Base-by-base conservation (phyloP, 441 rosid genomes). In the Capsella rubella region DNA sequence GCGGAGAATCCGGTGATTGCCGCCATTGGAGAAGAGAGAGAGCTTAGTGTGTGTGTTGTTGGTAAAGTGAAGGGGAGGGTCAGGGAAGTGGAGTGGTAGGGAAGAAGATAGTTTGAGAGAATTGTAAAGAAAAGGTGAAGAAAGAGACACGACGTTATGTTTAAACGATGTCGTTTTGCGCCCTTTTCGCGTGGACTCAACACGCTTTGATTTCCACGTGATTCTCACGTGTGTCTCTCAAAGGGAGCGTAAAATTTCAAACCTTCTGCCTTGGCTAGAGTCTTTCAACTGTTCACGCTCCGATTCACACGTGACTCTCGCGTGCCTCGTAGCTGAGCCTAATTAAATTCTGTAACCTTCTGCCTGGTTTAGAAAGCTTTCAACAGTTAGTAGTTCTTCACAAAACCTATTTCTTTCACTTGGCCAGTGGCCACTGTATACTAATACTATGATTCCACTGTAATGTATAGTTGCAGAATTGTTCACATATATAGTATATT, bases 111-210 rank as follows among this genome's bases (percentile, higher is more conserved):
- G 64, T 53, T 14, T 31, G 64, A 34, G 37, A 80, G 57, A 45
- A 1, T 27, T 29, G 67, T 39, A 75, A 82, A 82, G 84, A 81
- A n/a, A 84, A 76, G 96, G 93, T 53, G 46, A 82, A 72, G 84
- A 83, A 77, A 81, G 75, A 56, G 90, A 89, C 95, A 90, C 96
- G 98, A 69, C 84, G 14, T 5, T 60, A 14, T 6, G n/a, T 15
- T 13, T 3, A 50, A 52, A 52, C 58, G 74, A 0, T 21, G 74
- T 16, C 81, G 78, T 73, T 78, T 66, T 45, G 1, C 11, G 12
- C 47, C 59, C 69, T 35, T 72, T 72, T 45, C 82, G 60, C 86
- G 82, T 79, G 84, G 80, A 34, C 79, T 68, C 71, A 72, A 78
- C 77, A 78, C 73, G 74, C 65, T 59, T 66, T 58, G 2, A 39